Evolutionary conservation across 2,329 filamentous ascomycete species (phyloP).

Genomic region (Fusarium multiceps): DNA sequence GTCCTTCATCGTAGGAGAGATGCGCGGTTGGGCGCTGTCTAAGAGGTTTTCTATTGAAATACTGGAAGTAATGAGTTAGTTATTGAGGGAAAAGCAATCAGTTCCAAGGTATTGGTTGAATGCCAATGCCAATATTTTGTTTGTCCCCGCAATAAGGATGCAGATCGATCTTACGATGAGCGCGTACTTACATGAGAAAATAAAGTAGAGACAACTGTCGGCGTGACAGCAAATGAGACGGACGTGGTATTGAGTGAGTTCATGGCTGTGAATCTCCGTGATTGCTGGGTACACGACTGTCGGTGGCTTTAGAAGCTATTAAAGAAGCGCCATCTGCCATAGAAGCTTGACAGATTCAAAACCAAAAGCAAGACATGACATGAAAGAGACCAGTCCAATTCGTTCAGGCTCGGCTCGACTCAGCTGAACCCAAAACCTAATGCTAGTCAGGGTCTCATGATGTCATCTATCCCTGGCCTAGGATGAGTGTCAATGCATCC

Average conservation of each 20-base stretch:
- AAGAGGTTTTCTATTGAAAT: constrained; percentile 80
- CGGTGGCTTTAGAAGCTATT: constrained; percentile 4
- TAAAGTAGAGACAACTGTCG: constrained; percentile 86
- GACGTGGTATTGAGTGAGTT: constrained; percentile 79
- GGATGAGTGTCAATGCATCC: constrained; percentile 11
- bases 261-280: constrained; percentile 49
- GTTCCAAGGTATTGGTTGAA: not conserved
- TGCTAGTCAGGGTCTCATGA: constrained; percentile 41
- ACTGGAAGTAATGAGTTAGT: constrained; percentile 61
- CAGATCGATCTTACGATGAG: constrained; percentile 3
- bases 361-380: constrained; percentile 5
- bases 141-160: constrained; percentile 8
- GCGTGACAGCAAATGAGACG: constrained; percentile 85
- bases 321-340: constrained; percentile 27
- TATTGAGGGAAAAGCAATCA: constrained; percentile 1
- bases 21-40: constrained; percentile 87
- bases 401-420: constrained; percentile 6
- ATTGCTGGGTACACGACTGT: constrained; percentile 12
- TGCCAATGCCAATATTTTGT: not conserved
- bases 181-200: constrained; percentile 78
- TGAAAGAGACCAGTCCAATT: not conserved
- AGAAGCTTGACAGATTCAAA: not conserved
- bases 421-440: constrained; percentile 33
- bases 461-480: constrained; percentile 37
- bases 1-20: constrained; percentile 92